A percentile compares a stretch with the other conserved stretches of the same genome.
Conservation (phyloP, 2,329 filamentous ascomycete genomes). For the Ceratocystis albifundus region DNA sequence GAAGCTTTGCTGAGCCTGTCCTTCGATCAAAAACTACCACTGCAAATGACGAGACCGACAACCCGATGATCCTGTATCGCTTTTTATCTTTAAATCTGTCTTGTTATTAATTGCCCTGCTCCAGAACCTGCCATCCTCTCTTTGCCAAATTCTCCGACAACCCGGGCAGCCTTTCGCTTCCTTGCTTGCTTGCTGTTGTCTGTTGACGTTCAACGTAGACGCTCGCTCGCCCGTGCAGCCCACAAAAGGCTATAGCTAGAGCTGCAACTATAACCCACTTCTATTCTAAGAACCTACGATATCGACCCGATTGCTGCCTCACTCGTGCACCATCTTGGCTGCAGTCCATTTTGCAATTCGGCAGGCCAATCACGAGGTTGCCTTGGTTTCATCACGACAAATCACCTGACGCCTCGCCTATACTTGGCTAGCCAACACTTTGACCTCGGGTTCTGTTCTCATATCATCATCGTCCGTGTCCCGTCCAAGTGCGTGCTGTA, state of each 20-base stretch:
- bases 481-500: background rate
- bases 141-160: background rate
- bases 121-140: background rate
- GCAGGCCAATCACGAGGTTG: background rate
- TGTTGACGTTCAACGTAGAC: background rate
- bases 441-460: background rate
- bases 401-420: background rate
- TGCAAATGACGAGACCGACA: background rate
- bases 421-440: background rate
- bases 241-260: background rate
- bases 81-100: constrained; percentile 1
- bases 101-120: background rate
- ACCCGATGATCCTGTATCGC: background rate
- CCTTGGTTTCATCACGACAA: background rate
- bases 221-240: background rate
- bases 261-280: background rate
- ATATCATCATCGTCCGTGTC: constrained; percentile 6
- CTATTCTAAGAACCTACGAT: background rate
- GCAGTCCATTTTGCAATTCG: background rate
- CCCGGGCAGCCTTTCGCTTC: background rate
- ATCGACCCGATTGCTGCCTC: background rate
- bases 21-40: no score
- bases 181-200: background rate
- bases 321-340: background rate
- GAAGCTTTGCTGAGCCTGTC: no score